phyloP scores from a whole-genome alignment of 1,284 basidiomycete species.

The Thecaphora thlaspeos region DNA sequence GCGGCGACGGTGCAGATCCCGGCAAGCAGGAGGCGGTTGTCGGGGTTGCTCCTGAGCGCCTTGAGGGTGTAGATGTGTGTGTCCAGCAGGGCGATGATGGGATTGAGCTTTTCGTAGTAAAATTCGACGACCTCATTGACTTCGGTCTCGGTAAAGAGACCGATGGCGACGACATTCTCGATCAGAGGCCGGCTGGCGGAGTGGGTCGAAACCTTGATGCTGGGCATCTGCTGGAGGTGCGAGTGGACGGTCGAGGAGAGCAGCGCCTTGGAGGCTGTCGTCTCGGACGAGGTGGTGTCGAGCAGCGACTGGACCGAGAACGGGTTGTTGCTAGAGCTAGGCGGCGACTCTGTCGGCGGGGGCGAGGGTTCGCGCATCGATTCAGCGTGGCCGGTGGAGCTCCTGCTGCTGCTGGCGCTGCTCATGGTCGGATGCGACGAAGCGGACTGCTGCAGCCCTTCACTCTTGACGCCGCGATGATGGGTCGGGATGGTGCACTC shows the following conservation, averaged over 20 bases:
- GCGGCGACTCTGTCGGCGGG: too few species aligned
- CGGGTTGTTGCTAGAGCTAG: slow-evolving; percentile 12
- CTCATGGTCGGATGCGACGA: too few species aligned
- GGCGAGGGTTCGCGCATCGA: too few species aligned
- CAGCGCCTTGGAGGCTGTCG: slow-evolving; percentile 27
- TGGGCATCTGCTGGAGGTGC: slow-evolving; percentile 28
- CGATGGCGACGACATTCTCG: slow-evolving; percentile 29
- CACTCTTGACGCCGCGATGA: slow-evolving; percentile 34
- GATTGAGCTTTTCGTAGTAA: slow-evolving; percentile 40
- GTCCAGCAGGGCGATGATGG: slow-evolving; percentile 56
- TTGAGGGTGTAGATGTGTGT: slow-evolving; percentile 56
- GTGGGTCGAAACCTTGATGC: slow-evolving; percentile 26
- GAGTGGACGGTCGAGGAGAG: slow-evolving; percentile 34
- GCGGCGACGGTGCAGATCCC: slow-evolving; percentile 76
- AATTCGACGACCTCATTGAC: slow-evolving; percentile 25
- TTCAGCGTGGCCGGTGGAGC: too few species aligned
- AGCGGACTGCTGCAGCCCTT: slow-evolving; percentile 1
- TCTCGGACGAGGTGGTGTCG: slow-evolving; percentile 29
- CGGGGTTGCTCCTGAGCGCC: slow-evolving; percentile 67
- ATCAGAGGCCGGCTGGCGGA: slow-evolving; percentile 25
- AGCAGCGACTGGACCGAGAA: slow-evolving; percentile 36
- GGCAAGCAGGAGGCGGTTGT: slow-evolving; percentile 76
- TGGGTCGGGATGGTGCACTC: slow-evolving; percentile 26
- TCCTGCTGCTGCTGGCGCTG: too few species aligned
- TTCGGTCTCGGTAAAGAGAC: slow-evolving; percentile 32